Percentiles rank a stretch among this genome's conserved stretches.
phyloP scores from a whole-genome alignment of 176 grass and related monocot genomes.

The Neostapfia colusana region DNA sequence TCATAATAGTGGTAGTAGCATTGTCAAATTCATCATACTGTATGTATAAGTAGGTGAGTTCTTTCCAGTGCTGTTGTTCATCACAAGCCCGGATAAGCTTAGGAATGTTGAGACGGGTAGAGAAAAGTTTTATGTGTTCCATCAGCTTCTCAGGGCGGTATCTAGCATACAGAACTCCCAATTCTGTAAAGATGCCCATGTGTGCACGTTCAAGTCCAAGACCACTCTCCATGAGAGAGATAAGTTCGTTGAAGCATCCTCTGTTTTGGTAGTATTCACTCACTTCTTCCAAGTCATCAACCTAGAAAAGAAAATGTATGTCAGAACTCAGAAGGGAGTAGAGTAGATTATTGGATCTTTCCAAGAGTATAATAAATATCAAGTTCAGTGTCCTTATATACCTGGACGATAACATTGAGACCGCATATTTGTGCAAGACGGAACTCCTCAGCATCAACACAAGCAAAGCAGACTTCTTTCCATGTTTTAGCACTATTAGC shows the following conservation, averaged over 20 bases:
- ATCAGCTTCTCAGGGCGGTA: constrained; percentile 95
- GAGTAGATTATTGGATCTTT: background rate
- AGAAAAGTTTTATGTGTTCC: constrained; percentile 98
- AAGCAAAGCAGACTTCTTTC: constrained; percentile 98
- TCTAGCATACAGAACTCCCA: constrained; percentile 93
- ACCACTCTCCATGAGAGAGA: constrained; percentile 97
- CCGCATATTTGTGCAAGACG: constrained; percentile 89
- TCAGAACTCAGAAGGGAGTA: constrained; percentile 34
- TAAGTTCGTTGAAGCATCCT: constrained; percentile 90
- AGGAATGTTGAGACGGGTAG: constrained; percentile 87
- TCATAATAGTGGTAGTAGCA: constrained; percentile 98
- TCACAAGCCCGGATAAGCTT: constrained; percentile 93
- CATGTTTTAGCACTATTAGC: constrained; percentile 92
- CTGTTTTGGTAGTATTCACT: constrained; percentile 93
- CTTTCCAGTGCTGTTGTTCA: constrained; percentile 98
- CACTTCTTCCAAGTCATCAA: constrained; percentile 96
- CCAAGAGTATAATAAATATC: background rate
- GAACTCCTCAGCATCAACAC: constrained; percentile 98
- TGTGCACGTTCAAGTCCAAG: constrained; percentile 84
- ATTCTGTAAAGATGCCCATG: constrained; percentile 95
- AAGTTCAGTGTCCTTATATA: constrained; percentile 20
- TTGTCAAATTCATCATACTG: constrained; percentile 96
- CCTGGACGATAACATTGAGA: constrained; percentile 93
- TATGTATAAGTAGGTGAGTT: constrained; percentile 93
- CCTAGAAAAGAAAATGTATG: constrained; percentile 48